These are phyloP conservation scores for Didymella arachidicola DNA, from an alignment of 2,329 filamentous ascomycete species.

Conservation along the genomic window DNA sequence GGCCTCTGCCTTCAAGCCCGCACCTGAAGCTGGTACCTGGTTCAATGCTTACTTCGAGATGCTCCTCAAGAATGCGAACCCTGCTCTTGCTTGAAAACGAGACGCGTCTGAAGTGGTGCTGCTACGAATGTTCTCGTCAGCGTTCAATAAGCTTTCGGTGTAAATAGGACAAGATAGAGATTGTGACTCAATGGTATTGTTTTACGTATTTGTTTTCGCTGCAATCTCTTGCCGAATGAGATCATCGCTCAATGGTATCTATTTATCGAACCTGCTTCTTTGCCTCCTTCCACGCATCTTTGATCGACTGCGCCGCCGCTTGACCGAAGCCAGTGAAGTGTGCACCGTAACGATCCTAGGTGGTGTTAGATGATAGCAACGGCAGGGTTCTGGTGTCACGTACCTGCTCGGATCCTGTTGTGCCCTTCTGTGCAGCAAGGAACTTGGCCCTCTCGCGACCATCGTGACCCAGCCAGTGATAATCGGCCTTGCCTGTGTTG, in stretches of 20 bases:
- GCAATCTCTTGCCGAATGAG: slow-evolving; percentile 1
- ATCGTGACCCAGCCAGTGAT: slow-evolving; percentile 42
- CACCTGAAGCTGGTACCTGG: slow-evolving; percentile 75
- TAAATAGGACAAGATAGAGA: background rate
- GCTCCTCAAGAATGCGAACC: slow-evolving; percentile 47
- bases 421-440: slow-evolving; percentile 38
- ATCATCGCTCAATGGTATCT: background rate
- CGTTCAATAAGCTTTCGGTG: background rate
- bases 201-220: slow-evolving; percentile 6
- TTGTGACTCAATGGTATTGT: slow-evolving; percentile 5
- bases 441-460: slow-evolving; percentile 41
- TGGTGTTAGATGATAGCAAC: background rate
- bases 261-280: slow-evolving; percentile 25
- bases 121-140: too few species aligned
- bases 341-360: slow-evolving; percentile 41
- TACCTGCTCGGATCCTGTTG: slow-evolving; percentile 47
- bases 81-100: slow-evolving; percentile 31
- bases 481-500: slow-evolving; percentile 35
- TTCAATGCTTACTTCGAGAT: slow-evolving; percentile 60
- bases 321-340: slow-evolving; percentile 38
- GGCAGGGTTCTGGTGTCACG: background rate
- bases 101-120: too few species aligned
- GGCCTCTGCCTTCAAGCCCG: slow-evolving; percentile 65
- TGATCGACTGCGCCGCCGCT: slow-evolving; percentile 36
- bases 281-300: slow-evolving; percentile 37